A percentile compares a stretch with the other conserved stretches of the same genome.
These are phyloP conservation scores for Trichoderma oligosporum DNA, from an alignment of 2,329 filamentous ascomycete species.

Conservation along the genomic window DNA sequence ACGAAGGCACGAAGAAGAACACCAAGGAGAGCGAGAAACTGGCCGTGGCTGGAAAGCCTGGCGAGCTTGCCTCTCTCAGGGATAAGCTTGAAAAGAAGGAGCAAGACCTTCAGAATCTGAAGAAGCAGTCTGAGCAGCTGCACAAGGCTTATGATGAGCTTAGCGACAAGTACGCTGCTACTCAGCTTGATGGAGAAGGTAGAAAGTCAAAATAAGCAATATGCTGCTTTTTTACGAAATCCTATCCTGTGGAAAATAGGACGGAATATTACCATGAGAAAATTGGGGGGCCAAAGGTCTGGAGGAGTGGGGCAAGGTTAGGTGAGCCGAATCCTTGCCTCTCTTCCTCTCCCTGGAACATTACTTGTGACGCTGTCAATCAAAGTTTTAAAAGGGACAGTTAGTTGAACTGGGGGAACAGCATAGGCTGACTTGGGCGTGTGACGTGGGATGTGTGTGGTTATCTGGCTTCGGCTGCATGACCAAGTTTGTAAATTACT, in stretches of 20 bases:
- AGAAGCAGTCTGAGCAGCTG: conserved; percentile 86
- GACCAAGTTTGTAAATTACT: conserved; percentile 12
- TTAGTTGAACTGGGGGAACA: neutral
- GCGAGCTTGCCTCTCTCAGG: conserved; percentile 67
- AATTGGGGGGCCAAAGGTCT: neutral
- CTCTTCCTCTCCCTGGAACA: neutral
- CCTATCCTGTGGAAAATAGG: neutral
- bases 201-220: conserved; percentile 50
- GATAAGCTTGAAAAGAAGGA: conserved; percentile 75
- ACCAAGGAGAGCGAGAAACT: conserved; percentile 69
- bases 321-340: neutral
- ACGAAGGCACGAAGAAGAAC: conserved; percentile 57
- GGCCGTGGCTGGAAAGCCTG: conserved; percentile 66
- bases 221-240: neutral
- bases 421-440: neutral
- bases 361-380: neutral
- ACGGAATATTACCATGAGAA: neutral
- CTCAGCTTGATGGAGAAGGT: conserved; percentile 46
- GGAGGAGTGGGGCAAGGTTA: neutral
- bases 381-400: neutral
- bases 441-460: neutral
- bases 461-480: conserved; percentile 1
- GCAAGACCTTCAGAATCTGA: conserved; percentile 76
- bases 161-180: conserved; percentile 71
- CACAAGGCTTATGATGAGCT: conserved; percentile 81